phyloP scores from a whole-genome alignment of 495 filamentous ascomycete genomes.

The Annulohypoxylon moriforme region DNA sequence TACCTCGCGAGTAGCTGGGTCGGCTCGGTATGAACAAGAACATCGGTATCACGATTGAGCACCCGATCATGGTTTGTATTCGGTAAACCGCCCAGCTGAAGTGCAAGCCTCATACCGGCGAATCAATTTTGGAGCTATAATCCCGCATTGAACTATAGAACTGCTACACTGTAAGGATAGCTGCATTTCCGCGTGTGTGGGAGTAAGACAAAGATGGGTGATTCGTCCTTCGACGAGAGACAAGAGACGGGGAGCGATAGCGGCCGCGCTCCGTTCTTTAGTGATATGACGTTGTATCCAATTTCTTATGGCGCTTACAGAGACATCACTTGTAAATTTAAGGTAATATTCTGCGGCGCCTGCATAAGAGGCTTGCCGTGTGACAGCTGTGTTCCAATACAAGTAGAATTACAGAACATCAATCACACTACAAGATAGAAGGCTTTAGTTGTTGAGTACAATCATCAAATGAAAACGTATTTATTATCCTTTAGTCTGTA shows the following conservation, averaged over 20 bases:
- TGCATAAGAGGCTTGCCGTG: conserved; percentile 23
- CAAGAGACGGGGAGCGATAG: not conserved
- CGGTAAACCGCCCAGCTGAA: not conserved
- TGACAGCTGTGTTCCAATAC: not conserved
- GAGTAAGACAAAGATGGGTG: not conserved
- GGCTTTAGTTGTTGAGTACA: not conserved
- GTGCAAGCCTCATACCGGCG: not conserved
- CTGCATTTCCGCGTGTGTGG: not conserved
- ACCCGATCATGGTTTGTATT: not conserved
- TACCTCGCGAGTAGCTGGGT: not conserved
- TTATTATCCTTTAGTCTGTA: conserved; percentile 33
- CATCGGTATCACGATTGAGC: not conserved
- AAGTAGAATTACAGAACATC: not conserved
- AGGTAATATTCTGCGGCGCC: conserved; percentile 17
- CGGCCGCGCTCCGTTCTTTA: conserved; percentile 1
- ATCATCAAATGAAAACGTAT: conserved; percentile 38
- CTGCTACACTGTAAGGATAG: conserved; percentile 1
- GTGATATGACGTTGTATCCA: conserved; percentile 24
- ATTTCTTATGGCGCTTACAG: conserved; percentile 33
- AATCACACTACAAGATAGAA: not conserved
- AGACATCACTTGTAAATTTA: not conserved
- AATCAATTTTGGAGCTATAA: not conserved
- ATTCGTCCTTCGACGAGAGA: not conserved
- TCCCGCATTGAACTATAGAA: not conserved
- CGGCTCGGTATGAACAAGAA: not conserved